phyloP scores from a whole-genome alignment of 345 rosid species.

The Aquilaria yunnanensis region DNA sequence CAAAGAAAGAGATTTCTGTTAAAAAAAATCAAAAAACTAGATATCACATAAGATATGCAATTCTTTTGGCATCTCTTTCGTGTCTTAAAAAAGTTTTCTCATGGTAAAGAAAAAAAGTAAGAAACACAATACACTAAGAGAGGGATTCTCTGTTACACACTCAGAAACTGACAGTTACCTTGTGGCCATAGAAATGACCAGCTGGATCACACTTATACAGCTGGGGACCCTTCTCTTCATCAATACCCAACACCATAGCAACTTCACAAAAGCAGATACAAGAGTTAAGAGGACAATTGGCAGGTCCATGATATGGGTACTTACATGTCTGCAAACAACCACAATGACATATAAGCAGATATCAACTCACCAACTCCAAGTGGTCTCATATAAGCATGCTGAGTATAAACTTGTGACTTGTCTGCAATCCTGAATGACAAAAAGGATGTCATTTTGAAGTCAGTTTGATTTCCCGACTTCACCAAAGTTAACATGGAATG shows the following conservation, averaged over 20 bases:
- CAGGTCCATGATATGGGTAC: no score
- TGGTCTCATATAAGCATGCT: constrained; percentile 71
- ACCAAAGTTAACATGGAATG: neutral
- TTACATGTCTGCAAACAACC: no score
- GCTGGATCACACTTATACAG: constrained; percentile 2
- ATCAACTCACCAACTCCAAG: constrained; percentile 54
- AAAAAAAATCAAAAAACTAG: neutral
- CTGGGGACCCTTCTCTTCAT: neutral
- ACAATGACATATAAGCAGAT: neutral
- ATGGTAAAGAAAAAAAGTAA: no score
- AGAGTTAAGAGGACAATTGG: no score
- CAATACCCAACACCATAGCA: neutral
- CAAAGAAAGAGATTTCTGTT: neutral
- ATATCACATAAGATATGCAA: no score
- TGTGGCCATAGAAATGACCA: neutral
- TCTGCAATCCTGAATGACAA: constrained; percentile 44
- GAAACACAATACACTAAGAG: no score
- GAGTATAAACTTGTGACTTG: constrained; percentile 62
- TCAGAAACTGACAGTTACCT: neutral
- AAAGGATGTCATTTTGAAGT: constrained; percentile 1
- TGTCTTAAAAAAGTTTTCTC: no score
- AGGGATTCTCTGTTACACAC: no score
- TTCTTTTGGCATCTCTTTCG: no score
- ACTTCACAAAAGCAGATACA: neutral
- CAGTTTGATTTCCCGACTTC: constrained; percentile 4